A percentile compares a stretch with the other conserved stretches of the same genome.
phyloP scores from a whole-genome alignment of 2,329 filamentous ascomycete genomes.

The Trichocomaceae sp. region DNA sequence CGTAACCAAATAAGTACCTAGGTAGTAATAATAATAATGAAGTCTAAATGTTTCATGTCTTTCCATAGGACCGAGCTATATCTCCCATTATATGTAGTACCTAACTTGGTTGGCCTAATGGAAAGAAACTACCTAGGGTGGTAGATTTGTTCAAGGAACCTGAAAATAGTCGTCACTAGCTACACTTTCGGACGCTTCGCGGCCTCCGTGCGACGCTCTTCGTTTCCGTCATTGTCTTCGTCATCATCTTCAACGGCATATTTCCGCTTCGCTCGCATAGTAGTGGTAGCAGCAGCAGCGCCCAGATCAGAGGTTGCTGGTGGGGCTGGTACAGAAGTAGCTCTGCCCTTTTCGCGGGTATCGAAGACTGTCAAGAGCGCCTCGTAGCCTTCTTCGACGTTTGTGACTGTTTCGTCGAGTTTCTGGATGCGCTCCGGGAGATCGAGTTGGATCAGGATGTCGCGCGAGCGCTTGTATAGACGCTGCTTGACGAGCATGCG shows the following conservation, averaged over 20 bases:
- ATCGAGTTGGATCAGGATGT: conserved; percentile 54
- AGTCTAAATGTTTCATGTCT: no score
- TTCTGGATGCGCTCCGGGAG: conserved; percentile 51
- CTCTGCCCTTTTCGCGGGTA: conserved; percentile 23
- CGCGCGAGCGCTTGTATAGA: conserved; percentile 55
- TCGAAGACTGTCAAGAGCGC: conserved; percentile 43
- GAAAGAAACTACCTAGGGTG: no score
- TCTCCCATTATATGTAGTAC: no score
- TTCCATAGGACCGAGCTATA: no score
- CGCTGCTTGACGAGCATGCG: conserved; percentile 57
- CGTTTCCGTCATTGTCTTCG: conserved; percentile 14
- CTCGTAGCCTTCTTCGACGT: conserved; percentile 54
- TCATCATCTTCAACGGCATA: conserved; percentile 24
- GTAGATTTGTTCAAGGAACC: not conserved
- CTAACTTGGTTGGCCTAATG: no score
- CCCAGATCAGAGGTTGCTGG: conserved; percentile 17
- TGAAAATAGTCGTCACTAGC: not conserved
- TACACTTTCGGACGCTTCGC: conserved; percentile 30
- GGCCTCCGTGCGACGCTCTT: conserved; percentile 16
- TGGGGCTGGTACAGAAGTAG: conserved; percentile 17
- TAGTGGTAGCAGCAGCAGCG: not conserved
- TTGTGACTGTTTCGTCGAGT: conserved; percentile 52
- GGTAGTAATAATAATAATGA: no score
- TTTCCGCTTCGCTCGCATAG: conserved; percentile 25
- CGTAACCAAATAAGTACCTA: no score